phyloP scores from a whole-genome alignment of 169 alveolate genomes.

The Miamiensis avidus region DNA sequence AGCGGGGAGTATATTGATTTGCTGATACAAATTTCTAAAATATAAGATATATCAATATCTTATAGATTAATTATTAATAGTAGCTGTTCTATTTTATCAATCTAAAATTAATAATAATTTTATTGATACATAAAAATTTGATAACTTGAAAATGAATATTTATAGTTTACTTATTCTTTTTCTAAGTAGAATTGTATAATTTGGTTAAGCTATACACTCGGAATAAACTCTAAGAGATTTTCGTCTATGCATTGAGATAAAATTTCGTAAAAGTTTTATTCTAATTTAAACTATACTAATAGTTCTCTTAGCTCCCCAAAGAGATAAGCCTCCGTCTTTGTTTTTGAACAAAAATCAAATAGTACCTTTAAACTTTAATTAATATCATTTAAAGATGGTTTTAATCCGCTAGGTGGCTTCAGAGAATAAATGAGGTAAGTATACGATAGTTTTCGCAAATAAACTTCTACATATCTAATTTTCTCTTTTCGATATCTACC shows the following conservation, averaged over 20 bases:
- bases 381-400: neutral
- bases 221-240: neutral
- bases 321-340: neutral
- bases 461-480: neutral
- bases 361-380: neutral
- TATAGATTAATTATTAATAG: too few relatives aligned
- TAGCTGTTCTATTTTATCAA: neutral
- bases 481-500: neutral
- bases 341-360: neutral
- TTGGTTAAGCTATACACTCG: neutral
- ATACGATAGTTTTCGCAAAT: neutral
- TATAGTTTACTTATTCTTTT: neutral
- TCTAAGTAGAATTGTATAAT: too few relatives aligned
- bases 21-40: neutral
- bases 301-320: neutral
- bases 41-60: neutral
- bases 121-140: neutral
- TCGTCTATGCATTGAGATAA: neutral
- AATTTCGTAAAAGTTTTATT: neutral
- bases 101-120: neutral
- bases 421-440: neutral
- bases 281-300: neutral
- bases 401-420: neutral
- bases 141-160: neutral
- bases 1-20: neutral